A percentile compares a stretch with the other conserved stretches of the same genome.
Conservation (phyloP, 176 grass and related monocot species). For the Carex scoparia region DNA sequence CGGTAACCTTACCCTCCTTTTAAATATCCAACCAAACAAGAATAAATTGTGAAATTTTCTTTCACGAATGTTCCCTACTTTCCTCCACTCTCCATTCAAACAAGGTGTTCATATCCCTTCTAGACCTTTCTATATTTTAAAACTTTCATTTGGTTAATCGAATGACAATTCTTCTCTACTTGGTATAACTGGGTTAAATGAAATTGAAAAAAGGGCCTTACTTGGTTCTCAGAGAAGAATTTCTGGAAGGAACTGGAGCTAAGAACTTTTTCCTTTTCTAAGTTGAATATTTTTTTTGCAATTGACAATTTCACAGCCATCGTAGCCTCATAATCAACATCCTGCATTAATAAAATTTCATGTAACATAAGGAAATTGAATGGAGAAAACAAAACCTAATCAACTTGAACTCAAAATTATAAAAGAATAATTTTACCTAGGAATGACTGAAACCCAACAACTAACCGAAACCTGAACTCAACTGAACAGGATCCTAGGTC, state of each 20-base stretch:
- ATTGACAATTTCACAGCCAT: conserved; percentile 77
- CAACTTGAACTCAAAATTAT: background rate
- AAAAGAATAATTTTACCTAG: background rate
- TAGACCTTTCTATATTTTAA: conserved; percentile 18
- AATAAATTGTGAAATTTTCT: too few relatives aligned
- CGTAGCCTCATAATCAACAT: conserved; percentile 84
- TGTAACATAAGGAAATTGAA: background rate
- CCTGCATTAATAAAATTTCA: conserved; percentile 31
- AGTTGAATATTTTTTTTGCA: conserved; percentile 83
- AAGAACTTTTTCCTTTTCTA: conserved; percentile 80
- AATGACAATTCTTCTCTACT: conserved; percentile 1
- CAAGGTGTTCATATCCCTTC: background rate
- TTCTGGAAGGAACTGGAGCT: conserved; percentile 74
- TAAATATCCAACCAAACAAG: too few relatives aligned
- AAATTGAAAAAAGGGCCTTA: conserved; percentile 31
- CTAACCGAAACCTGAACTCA: background rate
- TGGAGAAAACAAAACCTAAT: background rate
- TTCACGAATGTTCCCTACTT: too few relatives aligned
- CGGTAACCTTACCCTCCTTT: too few relatives aligned
- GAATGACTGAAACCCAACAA: background rate
- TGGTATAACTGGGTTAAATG: conserved; percentile 4
- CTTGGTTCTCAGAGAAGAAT: conserved; percentile 95
- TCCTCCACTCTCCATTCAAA: too few relatives aligned
- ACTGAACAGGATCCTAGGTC: background rate
- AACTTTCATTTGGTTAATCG: background rate